Percentiles rank a stretch among this genome's conserved stretches.
Conservation (phyloP, 257 asterid species). For the Nemophila menziesii region DNA sequence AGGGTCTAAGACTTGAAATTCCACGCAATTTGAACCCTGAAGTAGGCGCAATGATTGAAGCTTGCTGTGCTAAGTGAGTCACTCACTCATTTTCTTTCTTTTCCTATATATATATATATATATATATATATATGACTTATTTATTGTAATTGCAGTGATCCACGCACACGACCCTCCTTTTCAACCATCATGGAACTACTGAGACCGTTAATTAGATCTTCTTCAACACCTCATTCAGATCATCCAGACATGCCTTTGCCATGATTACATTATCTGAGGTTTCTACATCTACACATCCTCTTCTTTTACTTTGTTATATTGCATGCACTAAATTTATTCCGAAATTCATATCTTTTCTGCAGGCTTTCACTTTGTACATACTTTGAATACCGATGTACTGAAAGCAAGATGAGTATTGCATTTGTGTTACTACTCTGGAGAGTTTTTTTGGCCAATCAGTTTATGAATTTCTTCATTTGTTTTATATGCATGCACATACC, state of each 20-base stretch:
- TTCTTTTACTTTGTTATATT: too few species aligned
- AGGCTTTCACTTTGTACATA: background rate
- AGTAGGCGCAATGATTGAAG: conserved; percentile 62
- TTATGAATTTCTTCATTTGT: background rate
- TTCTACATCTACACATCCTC: background rate
- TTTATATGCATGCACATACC: conserved; percentile 6
- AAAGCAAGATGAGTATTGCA: background rate
- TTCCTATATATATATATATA: background rate
- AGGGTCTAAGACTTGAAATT: conserved; percentile 69
- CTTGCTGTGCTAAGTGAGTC: conserved; percentile 87
- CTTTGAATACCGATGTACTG: background rate
- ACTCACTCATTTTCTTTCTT: conserved; percentile 9
- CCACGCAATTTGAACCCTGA: conserved; percentile 66
- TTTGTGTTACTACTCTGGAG: background rate
- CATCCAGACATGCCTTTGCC: conserved; percentile 32
- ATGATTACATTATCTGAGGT: conserved; percentile 14
- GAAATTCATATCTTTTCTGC: background rate
- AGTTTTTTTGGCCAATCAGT: conserved; percentile 6
- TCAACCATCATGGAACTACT: conserved; percentile 71
- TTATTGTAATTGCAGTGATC: conserved; percentile 50
- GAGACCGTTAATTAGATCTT: conserved; percentile 41
- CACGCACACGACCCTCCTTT: conserved; percentile 90
- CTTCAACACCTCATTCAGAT: conserved; percentile 40
- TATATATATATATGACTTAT: background rate
- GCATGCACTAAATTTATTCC: too few species aligned